Evolutionary conservation across 2,329 filamentous ascomycete species (phyloP).

Genomic region (Aspergillus jensenii): DNA sequence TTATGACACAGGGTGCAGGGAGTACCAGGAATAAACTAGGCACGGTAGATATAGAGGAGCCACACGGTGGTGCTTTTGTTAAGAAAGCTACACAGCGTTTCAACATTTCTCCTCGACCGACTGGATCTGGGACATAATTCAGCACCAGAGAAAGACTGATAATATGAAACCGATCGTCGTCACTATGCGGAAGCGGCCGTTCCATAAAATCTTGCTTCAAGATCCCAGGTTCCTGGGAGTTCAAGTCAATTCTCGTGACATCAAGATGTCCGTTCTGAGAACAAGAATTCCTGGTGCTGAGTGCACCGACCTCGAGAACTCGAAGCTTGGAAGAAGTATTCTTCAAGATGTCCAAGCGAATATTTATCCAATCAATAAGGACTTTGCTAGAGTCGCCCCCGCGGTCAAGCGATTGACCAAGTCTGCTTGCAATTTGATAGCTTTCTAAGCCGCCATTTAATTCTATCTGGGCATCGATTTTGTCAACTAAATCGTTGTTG

Average conservation of each 20-base stretch:
- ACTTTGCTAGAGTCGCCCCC: slow-evolving; percentile 64
- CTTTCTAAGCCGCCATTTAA: slow-evolving; percentile 58
- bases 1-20: slow-evolving; percentile 81
- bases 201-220: slow-evolving; percentile 92
- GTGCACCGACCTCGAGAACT: slow-evolving; percentile 84
- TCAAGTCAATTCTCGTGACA: slow-evolving; percentile 82
- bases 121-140: slow-evolving; percentile 84
- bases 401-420: slow-evolving; percentile 59
- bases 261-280: slow-evolving; percentile 70
- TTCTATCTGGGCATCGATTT: slow-evolving; percentile 52
- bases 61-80: slow-evolving; percentile 27
- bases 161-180: slow-evolving; percentile 74
- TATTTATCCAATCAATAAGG: slow-evolving; percentile 58
- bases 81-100: slow-evolving; percentile 72
- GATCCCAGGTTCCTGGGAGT: slow-evolving; percentile 77
- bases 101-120: slow-evolving; percentile 80
- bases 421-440: slow-evolving; percentile 64
- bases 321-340: slow-evolving; percentile 45
- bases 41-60: slow-evolving; percentile 28
- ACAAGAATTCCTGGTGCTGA: slow-evolving; percentile 83
- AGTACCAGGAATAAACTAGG: slow-evolving; percentile 80
- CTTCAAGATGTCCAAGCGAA: slow-evolving; percentile 26
- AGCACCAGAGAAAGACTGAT: slow-evolving; percentile 90
- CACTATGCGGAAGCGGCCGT: slow-evolving; percentile 64
- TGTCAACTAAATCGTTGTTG: slow-evolving; percentile 40